Percentiles rank a stretch among this genome's conserved stretches.
These are phyloP conservation scores for Zea mays DNA, from an alignment of 176 grass and related monocot species.

Conservation along the genomic window Zm-B73-REFERENCE-NAM-5.0 NC_050098.1:26694001-26694500, in stretches of 20 bases:
- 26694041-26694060: slow-evolving; percentile 13
- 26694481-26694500: neutral
- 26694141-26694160: neutral
- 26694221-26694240: slow-evolving; percentile 23
- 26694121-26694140: neutral
- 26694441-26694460: neutral
- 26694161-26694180: neutral
- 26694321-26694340: neutral
- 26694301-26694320: neutral
- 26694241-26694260: slow-evolving; percentile 32
- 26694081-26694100: neutral
- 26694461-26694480: neutral
- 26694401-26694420: neutral
- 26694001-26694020: too few species aligned
- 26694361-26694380: neutral
- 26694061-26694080: neutral
- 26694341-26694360: neutral
- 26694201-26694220: neutral
- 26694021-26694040: neutral
- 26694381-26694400: neutral
- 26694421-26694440: neutral
- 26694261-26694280: slow-evolving; percentile 26
- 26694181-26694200: neutral
- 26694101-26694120: neutral
- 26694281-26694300: slow-evolving; percentile 21